A percentile compares a stretch with the other conserved stretches of the same genome.
phyloP scores from a whole-genome alignment of 768 basidiomycete species.

The Xerocomus spinulosus region DNA sequence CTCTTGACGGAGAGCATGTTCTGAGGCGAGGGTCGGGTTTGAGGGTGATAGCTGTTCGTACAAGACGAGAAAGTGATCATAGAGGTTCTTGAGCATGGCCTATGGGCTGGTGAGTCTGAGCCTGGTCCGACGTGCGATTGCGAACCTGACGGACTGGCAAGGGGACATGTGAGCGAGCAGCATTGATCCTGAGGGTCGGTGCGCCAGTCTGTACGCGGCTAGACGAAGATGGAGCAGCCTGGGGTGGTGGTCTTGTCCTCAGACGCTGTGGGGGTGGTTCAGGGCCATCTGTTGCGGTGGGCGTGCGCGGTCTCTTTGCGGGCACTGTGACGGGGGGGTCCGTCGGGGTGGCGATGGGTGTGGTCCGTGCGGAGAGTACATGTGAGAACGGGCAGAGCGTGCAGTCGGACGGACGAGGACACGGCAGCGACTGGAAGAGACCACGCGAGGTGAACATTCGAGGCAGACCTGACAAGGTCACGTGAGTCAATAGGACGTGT shows the following conservation, averaged over 20 bases:
- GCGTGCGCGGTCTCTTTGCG: constrained; percentile 45
- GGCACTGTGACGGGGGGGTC: constrained; percentile 30
- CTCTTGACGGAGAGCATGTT: constrained; percentile 81
- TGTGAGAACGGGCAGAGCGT: constrained; percentile 69
- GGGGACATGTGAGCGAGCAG: constrained; percentile 67
- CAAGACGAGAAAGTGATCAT: constrained; percentile 65
- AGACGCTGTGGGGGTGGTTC: constrained; percentile 67
- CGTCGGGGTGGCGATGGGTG: constrained; percentile 1
- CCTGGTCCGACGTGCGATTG: neutral
- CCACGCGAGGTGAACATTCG: too few species aligned
- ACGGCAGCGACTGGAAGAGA: constrained; percentile 54
- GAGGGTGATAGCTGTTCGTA: constrained; percentile 53
- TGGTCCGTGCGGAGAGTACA: constrained; percentile 19
- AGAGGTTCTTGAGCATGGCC: constrained; percentile 72
- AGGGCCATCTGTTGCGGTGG: constrained; percentile 14
- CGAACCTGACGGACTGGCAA: constrained; percentile 70
- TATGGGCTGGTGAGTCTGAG: constrained; percentile 30
- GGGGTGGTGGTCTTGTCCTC: constrained; percentile 43
- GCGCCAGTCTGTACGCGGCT: constrained; percentile 47
- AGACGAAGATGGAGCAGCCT: constrained; percentile 39
- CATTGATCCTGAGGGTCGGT: constrained; percentile 61
- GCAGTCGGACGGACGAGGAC: constrained; percentile 53
- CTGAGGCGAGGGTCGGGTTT: constrained; percentile 60
- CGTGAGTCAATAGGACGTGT: too few species aligned
- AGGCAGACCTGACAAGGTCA: too few species aligned